phyloP scores from a whole-genome alignment of 345 rosid genomes.

The Fremontodendron californicum region DNA sequence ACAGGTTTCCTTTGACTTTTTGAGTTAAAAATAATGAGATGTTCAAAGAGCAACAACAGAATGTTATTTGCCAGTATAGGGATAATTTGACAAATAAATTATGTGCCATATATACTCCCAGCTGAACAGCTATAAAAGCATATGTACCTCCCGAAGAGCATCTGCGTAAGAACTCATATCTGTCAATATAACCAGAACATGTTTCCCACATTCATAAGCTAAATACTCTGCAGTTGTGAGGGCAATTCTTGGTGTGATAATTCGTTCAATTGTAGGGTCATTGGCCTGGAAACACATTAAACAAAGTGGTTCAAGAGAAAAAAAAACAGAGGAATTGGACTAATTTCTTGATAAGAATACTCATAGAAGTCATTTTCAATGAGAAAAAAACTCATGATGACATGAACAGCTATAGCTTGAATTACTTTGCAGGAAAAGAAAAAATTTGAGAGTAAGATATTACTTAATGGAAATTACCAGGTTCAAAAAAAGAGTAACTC shows the following conservation, averaged over 20 bases:
- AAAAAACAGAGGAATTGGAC: neutral
- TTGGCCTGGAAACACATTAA: conserved; percentile 56
- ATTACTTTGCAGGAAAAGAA: neutral
- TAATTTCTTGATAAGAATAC: neutral
- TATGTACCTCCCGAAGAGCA: conserved; percentile 91
- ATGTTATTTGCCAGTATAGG: neutral
- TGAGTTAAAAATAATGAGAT: neutral
- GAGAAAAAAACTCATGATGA: neutral
- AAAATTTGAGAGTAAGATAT: neutral
- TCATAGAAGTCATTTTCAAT: neutral
- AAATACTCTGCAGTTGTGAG: conserved; percentile 94
- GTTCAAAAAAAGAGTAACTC: conserved; percentile 90
- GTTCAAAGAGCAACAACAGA: neutral
- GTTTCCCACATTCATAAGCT: conserved; percentile 98
- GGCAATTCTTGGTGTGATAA: conserved; percentile 91
- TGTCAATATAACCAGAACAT: conserved; percentile 89
- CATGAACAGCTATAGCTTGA: neutral
- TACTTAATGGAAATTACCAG: conserved; percentile 42
- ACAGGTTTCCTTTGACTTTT: neutral
- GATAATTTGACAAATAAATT: neutral
- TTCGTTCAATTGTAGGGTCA: conserved; percentile 96
- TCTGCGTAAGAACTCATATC: conserved; percentile 99
- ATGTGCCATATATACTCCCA: neutral
- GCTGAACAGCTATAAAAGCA: neutral
- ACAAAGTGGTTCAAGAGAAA: neutral